phyloP scores from a whole-genome alignment of 768 basidiomycete genomes.

The Candolleomyces efflorescens region DNA sequence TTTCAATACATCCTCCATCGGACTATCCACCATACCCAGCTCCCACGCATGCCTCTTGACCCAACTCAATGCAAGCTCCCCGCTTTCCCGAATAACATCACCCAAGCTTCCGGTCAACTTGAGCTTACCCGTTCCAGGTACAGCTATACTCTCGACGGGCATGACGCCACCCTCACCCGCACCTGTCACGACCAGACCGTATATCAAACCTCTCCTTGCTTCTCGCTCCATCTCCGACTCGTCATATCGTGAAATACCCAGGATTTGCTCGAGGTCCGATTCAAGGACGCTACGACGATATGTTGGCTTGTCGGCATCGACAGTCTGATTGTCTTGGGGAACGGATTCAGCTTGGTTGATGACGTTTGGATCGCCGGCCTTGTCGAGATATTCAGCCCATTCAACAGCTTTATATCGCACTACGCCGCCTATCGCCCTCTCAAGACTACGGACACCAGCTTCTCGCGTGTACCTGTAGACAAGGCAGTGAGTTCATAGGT shows the following conservation, averaged over 20 bases:
- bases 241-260: constrained; percentile 79
- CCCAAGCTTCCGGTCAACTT: constrained; percentile 83
- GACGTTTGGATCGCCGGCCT: constrained; percentile 16
- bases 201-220: constrained; percentile 71
- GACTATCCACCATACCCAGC: constrained; percentile 66
- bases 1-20: constrained; percentile 71
- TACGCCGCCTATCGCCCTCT: constrained; percentile 83
- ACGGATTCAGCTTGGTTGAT: constrained; percentile 16
- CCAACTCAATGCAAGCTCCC: constrained; percentile 88
- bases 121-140: constrained; percentile 72
- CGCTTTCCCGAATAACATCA: constrained; percentile 88
- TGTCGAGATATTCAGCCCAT: constrained; percentile 68
- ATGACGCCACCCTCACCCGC: constrained; percentile 83
- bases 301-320: constrained; percentile 6
- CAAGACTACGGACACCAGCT: constrained; percentile 88
- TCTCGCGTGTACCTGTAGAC: constrained; percentile 68
- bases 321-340: not conserved
- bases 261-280: constrained; percentile 75
- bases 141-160: constrained; percentile 76
- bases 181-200: constrained; percentile 85
- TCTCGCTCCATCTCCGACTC: constrained; percentile 66
- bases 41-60: constrained; percentile 84
- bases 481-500: not conserved
- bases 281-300: constrained; percentile 63
- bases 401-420: constrained; percentile 91